These are phyloP conservation scores for Cytospora chrysosperma DNA, from an alignment of 2,329 filamentous ascomycete genomes.

Conservation along the genomic window DNA sequence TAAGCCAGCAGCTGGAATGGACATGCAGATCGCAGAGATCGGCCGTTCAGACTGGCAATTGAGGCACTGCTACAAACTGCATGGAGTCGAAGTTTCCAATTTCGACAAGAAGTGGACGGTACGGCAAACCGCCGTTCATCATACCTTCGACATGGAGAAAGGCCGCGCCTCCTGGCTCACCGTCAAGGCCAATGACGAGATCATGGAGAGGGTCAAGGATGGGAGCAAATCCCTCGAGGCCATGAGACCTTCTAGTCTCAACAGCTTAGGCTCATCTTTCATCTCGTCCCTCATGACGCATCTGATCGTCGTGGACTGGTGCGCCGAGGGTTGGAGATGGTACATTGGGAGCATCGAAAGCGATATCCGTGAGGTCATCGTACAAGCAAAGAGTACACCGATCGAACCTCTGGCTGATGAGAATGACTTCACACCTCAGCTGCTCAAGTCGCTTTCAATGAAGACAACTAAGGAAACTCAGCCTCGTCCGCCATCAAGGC, in stretches of 20 bases:
- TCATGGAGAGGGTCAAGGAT: slow-evolving; percentile 1
- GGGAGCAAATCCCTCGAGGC: neutral
- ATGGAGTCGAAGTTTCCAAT: neutral
- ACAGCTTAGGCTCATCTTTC: neutral
- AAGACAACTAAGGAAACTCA: no score
- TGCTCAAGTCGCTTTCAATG: neutral
- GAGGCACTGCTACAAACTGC: slow-evolving; percentile 2
- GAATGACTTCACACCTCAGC: neutral
- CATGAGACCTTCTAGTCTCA: neutral
- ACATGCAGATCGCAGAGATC: neutral
- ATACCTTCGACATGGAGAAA: slow-evolving; percentile 16
- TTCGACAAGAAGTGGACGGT: slow-evolving; percentile 5
- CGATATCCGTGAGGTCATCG: neutral
- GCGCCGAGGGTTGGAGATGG: neutral
- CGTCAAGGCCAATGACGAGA: slow-evolving; percentile 12
- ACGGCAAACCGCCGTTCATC: slow-evolving; percentile 14
- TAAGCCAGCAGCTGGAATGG: neutral
- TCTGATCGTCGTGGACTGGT: slow-evolving; percentile 2
- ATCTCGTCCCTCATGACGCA: neutral
- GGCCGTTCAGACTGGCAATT: slow-evolving; percentile 5
- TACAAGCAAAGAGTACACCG: neutral
- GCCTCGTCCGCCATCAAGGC: no score
- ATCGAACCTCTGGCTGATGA: neutral
- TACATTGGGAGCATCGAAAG: neutral
- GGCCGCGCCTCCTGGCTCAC: slow-evolving; percentile 11